These are phyloP conservation scores for Mycena latifolia DNA, from an alignment of 768 basidiomycete species.

Conservation along the genomic window DNA sequence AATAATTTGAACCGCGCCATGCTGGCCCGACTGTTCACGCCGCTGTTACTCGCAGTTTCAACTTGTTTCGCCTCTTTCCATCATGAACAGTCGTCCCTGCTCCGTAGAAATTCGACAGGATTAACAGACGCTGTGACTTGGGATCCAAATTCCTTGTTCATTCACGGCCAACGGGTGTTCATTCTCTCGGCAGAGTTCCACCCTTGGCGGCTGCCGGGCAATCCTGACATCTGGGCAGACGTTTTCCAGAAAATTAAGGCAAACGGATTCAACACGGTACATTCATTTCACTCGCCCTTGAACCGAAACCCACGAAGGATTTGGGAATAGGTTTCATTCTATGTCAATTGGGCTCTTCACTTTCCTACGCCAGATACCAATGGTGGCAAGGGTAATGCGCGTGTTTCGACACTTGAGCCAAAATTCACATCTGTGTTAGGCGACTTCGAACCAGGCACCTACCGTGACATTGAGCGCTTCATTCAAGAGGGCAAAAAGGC, in stretches of 20 bases:
- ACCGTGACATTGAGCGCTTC: conserved; percentile 64
- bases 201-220: conserved; percentile 67
- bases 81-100: neutral
- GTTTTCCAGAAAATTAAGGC: conserved; percentile 74
- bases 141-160: conserved; percentile 71
- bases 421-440: conserved; percentile 11
- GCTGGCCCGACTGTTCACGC: conserved; percentile 23
- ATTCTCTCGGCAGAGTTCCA: conserved; percentile 74
- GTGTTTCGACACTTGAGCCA: neutral
- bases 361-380: conserved; percentile 62
- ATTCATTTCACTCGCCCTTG: neutral
- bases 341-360: conserved; percentile 70
- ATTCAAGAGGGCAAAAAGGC: conserved; percentile 64
- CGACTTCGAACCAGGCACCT: conserved; percentile 63
- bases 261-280: conserved; percentile 67
- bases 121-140: conserved; percentile 65
- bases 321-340: conserved; percentile 57
- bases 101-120: conserved; percentile 54
- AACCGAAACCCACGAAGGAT: neutral
- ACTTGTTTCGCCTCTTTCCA: conserved; percentile 26
- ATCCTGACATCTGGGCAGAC: conserved; percentile 67
- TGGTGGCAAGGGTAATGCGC: conserved; percentile 46
- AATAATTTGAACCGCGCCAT: conserved; percentile 18
- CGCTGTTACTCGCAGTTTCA: conserved; percentile 17
- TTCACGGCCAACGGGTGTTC: conserved; percentile 68